A percentile compares a stretch with the other conserved stretches of the same genome.
phyloP scores from a whole-genome alignment of 2,329 filamentous ascomycete genomes.

The Calonectria pseudoreteaudii region DNA sequence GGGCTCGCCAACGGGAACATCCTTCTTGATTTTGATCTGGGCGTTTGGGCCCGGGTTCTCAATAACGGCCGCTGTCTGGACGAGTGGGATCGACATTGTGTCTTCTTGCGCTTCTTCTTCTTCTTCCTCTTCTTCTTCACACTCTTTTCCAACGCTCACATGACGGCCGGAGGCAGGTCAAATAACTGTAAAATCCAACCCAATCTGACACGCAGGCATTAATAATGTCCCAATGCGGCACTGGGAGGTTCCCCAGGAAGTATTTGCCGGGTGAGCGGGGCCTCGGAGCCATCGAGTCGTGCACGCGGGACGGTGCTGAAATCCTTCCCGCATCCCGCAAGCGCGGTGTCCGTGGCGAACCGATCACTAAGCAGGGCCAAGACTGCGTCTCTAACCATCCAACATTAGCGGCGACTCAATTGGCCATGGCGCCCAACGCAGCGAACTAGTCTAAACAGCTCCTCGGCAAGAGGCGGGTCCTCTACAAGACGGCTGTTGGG shows the following conservation, averaged over 20 bases:
- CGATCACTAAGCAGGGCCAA: not conserved
- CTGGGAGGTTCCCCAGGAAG: not conserved
- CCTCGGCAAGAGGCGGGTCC: not conserved
- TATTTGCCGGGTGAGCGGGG: not conserved
- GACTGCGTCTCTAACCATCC: not conserved
- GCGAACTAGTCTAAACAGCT: not conserved
- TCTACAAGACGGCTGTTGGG: not conserved
- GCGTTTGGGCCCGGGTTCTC: slow-evolving; percentile 29
- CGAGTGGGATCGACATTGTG: not conserved
- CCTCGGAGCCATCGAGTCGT: not conserved
- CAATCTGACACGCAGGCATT: not conserved
- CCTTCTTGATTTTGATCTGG: not conserved
- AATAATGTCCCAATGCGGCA: not conserved
- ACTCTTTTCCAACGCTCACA: not conserved
- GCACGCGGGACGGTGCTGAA: not conserved
- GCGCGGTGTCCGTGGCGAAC: not conserved
- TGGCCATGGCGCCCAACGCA: not conserved
- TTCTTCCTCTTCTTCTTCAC: too few species aligned
- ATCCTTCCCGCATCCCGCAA: not conserved
- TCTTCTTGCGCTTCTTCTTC: not conserved
- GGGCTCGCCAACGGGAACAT: slow-evolving; percentile 16
- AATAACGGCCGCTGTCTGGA: slow-evolving; percentile 33
- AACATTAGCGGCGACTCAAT: not conserved
- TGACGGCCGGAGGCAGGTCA: not conserved
- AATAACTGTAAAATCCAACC: not conserved